phyloP scores from a whole-genome alignment of 768 basidiomycete species.

The Tephrocybe sp. region DNA sequence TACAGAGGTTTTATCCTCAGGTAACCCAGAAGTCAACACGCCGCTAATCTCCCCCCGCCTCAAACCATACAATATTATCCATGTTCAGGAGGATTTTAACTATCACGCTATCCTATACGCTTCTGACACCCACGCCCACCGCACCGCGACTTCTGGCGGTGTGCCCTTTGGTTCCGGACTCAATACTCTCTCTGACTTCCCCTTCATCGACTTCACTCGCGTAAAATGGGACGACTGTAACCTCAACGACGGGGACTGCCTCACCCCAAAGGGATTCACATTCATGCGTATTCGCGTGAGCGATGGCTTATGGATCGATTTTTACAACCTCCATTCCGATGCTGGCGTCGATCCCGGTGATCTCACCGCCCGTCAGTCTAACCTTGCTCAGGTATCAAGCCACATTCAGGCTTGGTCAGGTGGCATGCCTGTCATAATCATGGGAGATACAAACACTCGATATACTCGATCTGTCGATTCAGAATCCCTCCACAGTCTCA shows the following conservation, averaged over 20 bases:
- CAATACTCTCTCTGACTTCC: constrained; percentile 35
- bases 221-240: constrained; percentile 29
- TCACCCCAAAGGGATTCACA: constrained; percentile 39
- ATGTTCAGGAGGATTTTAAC: constrained; percentile 39
- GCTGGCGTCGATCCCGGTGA: constrained; percentile 33
- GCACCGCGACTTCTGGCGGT: constrained; percentile 36
- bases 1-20: constrained; percentile 27
- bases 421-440: constrained; percentile 34
- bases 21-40: constrained; percentile 27
- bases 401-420: constrained; percentile 27
- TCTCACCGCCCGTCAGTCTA: constrained; percentile 28
- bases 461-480: constrained; percentile 32
- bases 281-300: constrained; percentile 30
- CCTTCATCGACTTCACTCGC: constrained; percentile 31
- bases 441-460: constrained; percentile 37
- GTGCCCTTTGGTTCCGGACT: constrained; percentile 33
- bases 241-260: constrained; percentile 30
- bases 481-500: constrained; percentile 22
- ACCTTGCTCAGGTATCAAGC: constrained; percentile 29
- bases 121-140: constrained; percentile 32
- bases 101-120: constrained; percentile 34
- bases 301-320: constrained; percentile 33
- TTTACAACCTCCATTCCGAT: constrained; percentile 38
- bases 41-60: constrained; percentile 31
- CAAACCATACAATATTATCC: constrained; percentile 28